Evolutionary conservation across 306 rosid genomes (phyloP).

Genomic region (Cyclanthera cordifolia): DNA sequence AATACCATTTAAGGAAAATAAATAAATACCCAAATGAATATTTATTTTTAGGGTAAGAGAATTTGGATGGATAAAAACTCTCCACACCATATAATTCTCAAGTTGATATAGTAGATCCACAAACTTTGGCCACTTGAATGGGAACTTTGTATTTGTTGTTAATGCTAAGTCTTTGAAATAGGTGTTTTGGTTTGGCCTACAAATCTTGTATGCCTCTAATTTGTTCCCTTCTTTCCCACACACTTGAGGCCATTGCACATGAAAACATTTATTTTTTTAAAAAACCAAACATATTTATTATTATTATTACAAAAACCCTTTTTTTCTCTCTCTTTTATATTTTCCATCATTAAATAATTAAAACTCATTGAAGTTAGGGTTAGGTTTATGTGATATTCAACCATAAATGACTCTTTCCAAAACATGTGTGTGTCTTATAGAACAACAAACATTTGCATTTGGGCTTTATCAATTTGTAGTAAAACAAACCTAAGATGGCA

Average conservation of each 20-base stretch:
- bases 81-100: not conserved
- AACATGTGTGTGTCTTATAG: not conserved
- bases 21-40: not conserved
- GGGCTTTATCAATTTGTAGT: not conserved
- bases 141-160: not conserved
- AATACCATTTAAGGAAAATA: not conserved
- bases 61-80: not conserved
- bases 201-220: slow-evolving; percentile 9
- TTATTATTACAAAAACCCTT: not conserved
- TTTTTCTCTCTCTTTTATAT: not conserved
- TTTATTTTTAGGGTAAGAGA: not conserved
- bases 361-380: not conserved
- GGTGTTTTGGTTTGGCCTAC: slow-evolving; percentile 15
- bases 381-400: not conserved
- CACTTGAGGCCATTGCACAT: slow-evolving; percentile 13
- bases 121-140: slow-evolving; percentile 5
- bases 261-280: not conserved
- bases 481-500: not conserved
- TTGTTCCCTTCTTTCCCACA: slow-evolving; percentile 11
- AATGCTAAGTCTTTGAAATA: not conserved
- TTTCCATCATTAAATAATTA: not conserved
- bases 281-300: slow-evolving; percentile 1
- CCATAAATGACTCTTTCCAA: not conserved
- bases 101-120: not conserved
- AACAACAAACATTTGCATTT: slow-evolving; percentile 11